A percentile compares a stretch with the other conserved stretches of the same genome.
These are phyloP conservation scores for Brettanomyces nanus DNA, from an alignment of 805 yeast species.

Conservation along the genomic window DNA sequence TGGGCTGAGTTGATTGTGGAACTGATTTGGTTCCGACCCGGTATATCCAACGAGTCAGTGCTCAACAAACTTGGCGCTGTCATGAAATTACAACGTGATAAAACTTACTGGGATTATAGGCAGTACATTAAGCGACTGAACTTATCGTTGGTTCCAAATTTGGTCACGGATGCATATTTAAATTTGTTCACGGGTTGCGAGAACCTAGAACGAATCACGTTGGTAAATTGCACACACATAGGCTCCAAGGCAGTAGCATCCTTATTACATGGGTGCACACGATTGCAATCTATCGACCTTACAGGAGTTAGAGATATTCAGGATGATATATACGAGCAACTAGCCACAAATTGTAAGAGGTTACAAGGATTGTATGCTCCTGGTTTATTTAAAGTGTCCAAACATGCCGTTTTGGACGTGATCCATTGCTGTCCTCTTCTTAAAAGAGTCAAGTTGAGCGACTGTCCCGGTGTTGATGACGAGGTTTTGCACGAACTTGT, in stretches of 20 bases:
- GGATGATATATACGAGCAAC: slow-evolving; percentile 62
- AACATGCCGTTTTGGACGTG: slow-evolving; percentile 51
- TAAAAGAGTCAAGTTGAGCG: slow-evolving; percentile 76
- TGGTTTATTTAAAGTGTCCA: slow-evolving; percentile 66
- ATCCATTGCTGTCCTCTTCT: slow-evolving; percentile 61
- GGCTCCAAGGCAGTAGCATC: slow-evolving; percentile 52
- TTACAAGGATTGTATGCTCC: slow-evolving; percentile 89
- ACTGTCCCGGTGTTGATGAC: slow-evolving; percentile 60
- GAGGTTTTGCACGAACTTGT: slow-evolving; percentile 52
- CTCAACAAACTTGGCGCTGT: slow-evolving; percentile 48
- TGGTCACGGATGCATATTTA: slow-evolving; percentile 59
- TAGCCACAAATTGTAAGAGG: slow-evolving; percentile 64
- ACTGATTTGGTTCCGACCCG: slow-evolving; percentile 82
- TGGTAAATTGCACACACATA: slow-evolving; percentile 69
- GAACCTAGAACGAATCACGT: slow-evolving; percentile 75
- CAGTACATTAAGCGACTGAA: slow-evolving; percentile 71
- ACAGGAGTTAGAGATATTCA: slow-evolving; percentile 63
- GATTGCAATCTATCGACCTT: slow-evolving; percentile 78
- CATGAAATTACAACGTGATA: slow-evolving; percentile 37
- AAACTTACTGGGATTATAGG: slow-evolving; percentile 60
- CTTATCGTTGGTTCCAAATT: slow-evolving; percentile 61
- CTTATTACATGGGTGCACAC: slow-evolving; percentile 56
- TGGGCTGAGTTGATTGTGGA: slow-evolving; percentile 78
- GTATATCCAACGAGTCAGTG: slow-evolving; percentile 42
- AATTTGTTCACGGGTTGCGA: slow-evolving; percentile 56